A percentile compares a stretch with the other conserved stretches of the same genome.
These are phyloP conservation scores for Caloboletus firmus DNA, from an alignment of 1,284 basidiomycete species.

Conservation along the genomic window DNA sequence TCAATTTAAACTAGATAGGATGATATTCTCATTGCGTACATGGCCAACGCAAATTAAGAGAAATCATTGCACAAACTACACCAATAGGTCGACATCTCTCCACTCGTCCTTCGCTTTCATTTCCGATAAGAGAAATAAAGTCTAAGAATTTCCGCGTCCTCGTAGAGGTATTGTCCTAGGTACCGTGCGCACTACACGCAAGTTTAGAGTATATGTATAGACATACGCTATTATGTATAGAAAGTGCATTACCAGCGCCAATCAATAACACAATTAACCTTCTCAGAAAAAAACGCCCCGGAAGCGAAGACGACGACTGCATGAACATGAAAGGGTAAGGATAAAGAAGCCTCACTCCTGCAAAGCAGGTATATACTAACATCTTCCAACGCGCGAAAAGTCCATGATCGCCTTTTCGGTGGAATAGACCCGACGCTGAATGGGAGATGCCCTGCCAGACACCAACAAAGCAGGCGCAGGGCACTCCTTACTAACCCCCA, in stretches of 20 bases:
- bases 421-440: background rate
- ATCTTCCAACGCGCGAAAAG: background rate
- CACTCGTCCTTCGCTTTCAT: too few species aligned
- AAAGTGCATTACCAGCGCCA: background rate
- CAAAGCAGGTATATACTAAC: background rate
- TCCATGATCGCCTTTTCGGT: background rate
- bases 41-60: background rate
- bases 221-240: background rate
- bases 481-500: background rate
- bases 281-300: background rate
- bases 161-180: background rate
- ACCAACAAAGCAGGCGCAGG: background rate
- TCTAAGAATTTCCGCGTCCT: background rate
- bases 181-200: conserved; percentile 1
- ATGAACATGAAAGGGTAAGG: conserved; percentile 5
- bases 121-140: background rate
- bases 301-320: background rate
- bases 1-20: too few species aligned
- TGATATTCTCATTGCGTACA: background rate
- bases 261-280: background rate
- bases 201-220: background rate
- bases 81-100: background rate
- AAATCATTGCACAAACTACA: background rate
- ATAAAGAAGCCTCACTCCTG: background rate
- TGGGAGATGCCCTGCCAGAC: background rate